Conservation (phyloP, 2,329 filamentous ascomycete species). For the Pestalotiopsis sp. region DNA sequence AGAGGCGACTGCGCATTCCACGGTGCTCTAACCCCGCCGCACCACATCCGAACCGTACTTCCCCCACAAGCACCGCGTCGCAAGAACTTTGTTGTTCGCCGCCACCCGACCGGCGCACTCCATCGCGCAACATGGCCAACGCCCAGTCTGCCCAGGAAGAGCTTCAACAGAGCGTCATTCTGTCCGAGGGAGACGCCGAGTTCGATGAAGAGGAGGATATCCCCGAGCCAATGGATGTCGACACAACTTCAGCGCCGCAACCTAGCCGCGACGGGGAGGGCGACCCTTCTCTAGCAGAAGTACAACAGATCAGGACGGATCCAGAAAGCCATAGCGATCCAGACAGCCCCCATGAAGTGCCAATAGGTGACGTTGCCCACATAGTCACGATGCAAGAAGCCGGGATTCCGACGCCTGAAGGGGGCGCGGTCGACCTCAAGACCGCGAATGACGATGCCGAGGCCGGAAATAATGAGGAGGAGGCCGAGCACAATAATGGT, state of each 20-base stretch:
- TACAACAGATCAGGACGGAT: not conserved
- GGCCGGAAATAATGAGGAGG: slow-evolving; percentile 25
- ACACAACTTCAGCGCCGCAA: slow-evolving; percentile 13
- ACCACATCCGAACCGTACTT: not conserved
- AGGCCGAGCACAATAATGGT: slow-evolving; percentile 27
- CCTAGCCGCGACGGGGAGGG: not conserved
- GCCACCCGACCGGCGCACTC: not conserved
- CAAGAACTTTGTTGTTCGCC: not conserved
- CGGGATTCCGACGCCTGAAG: no score
- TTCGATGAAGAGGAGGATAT: slow-evolving; percentile 42
- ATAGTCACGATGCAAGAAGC: no score
- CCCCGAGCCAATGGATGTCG: slow-evolving; percentile 31
- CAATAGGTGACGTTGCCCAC: not conserved
- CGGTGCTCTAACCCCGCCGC: not conserved
- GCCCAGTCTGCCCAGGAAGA: slow-evolving; percentile 60
- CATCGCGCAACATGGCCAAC: slow-evolving; percentile 45
- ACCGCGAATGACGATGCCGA: slow-evolving; percentile 7
- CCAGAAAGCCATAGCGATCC: not conserved
- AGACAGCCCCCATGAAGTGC: not conserved
- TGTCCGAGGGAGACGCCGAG: slow-evolving; percentile 49
- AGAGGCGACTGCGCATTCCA: slow-evolving; percentile 12
- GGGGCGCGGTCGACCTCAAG: no score
- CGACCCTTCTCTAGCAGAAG: not conserved
- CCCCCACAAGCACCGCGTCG: not conserved
- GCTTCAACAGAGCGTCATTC: slow-evolving; percentile 56